Conservation (phyloP, 2,329 filamentous ascomycete species). For the Aspergillus luchuensis region DNA sequence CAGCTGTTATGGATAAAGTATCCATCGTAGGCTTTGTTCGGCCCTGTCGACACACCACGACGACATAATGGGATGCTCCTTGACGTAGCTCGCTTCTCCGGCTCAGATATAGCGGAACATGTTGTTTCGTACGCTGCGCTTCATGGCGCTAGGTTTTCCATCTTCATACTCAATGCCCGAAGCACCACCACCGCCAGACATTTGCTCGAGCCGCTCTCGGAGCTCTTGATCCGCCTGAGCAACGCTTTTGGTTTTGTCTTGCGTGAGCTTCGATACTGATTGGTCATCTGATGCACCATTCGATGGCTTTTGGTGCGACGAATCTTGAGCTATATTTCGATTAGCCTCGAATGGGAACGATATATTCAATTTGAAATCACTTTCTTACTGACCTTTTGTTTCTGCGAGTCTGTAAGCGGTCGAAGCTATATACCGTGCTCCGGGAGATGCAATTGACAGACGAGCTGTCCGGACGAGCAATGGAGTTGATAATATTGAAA, state of each 20-base stretch:
- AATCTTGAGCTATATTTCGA: background rate
- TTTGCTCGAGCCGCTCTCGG: slow-evolving; percentile 63
- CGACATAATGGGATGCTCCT: background rate
- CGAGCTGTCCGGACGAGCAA: background rate
- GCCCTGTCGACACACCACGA: background rate
- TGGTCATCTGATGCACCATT: background rate
- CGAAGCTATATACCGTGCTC: background rate
- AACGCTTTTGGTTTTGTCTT: slow-evolving; percentile 55
- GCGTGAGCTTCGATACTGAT: slow-evolving; percentile 12
- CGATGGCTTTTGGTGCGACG: background rate
- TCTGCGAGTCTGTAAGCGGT: background rate
- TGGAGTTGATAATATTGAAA: background rate
- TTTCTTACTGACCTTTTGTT: background rate
- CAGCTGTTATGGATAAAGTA: no score
- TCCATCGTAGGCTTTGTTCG: background rate
- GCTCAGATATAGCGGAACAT: slow-evolving; percentile 70
- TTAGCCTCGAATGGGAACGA: background rate
- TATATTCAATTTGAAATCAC: background rate
- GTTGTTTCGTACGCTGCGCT: slow-evolving; percentile 71
- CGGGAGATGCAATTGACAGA: background rate
- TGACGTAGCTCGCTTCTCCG: background rate
- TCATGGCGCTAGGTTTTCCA: slow-evolving; percentile 71
- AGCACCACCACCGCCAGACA: slow-evolving; percentile 70
- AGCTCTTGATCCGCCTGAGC: slow-evolving; percentile 69
- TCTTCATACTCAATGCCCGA: slow-evolving; percentile 75